Base-by-base conservation (phyloP, 164 flowering plant species). In the Macadamia integrifolia region DNA sequence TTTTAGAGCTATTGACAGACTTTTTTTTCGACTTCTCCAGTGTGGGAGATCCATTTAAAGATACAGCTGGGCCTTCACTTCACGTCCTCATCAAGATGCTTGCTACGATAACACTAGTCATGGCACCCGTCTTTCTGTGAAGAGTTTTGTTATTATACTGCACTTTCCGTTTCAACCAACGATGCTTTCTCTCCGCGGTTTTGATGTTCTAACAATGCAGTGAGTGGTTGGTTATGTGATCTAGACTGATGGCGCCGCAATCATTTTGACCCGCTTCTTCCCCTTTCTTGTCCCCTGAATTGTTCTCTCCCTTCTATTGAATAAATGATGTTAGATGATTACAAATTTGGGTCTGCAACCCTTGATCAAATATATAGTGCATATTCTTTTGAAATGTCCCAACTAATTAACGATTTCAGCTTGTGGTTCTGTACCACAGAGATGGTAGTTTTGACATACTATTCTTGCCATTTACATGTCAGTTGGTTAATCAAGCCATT, bases 41-140 rank as follows among this genome's bases (percentile, higher is more conserved):
- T 42, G 99, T 94, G 43, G 99, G 99, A 69, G 99, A 94, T 65
- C 99, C 99, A 14, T 94, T 94, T 81, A 94, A 94, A 70, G 99
- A 94, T 83, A 94, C 98, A 1, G 99, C 99, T n/a, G 98, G 98
- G 61, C 98, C 98, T 49, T 94, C 98, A 0, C 69, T 94, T 70
- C 98, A 94, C 65, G 98, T 94, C 29, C 91, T 94, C 43, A 94
- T 94, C 76, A 92, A 94, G 78, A 92, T 94, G 99, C 89, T 94
- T 40, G 97, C 97, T 3, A 94, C 99, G 0, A 94, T 94, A 18
- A 94, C 99, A 0, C 85, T 94, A 7, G 97, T 94, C 48, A 94
- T 94, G 99, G 97, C 97, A 59, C 97, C 98, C 0, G 64, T 94
- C 57, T 94, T 94, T 68, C 84, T 94, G 66, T 94, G 84, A 88